Evolutionary conservation across 129 eudicot genomes (phyloP).

Genomic region (Chrysanthemum seticuspe): DNA sequence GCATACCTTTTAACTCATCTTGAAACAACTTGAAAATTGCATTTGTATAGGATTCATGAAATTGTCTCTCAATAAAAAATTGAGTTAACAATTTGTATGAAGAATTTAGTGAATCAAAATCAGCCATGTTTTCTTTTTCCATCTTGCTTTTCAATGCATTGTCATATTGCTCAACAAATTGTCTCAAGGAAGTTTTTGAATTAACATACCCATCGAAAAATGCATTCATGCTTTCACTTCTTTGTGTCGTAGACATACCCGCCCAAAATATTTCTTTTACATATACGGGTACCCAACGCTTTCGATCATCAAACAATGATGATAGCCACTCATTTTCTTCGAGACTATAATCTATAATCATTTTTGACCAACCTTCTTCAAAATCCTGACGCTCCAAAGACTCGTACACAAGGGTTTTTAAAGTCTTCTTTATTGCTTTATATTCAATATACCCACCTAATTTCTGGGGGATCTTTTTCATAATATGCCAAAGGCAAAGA

Average conservation of each 20-base stretch:
- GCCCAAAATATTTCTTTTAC: too few relatives aligned
- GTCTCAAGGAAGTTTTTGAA: too few relatives aligned
- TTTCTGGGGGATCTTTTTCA: background rate
- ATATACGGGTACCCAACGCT: background rate
- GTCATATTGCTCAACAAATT: background rate
- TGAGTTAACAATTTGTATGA: background rate
- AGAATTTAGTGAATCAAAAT: background rate
- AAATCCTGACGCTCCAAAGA: background rate
- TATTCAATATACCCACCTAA: background rate
- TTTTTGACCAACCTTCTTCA: too few relatives aligned
- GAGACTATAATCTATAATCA: too few relatives aligned
- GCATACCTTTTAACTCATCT: background rate
- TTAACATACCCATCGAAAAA: too few relatives aligned
- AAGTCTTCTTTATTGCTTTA: background rate
- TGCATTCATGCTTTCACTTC: too few relatives aligned
- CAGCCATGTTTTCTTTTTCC: background rate
- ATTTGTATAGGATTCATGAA: background rate
- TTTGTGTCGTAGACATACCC: too few relatives aligned
- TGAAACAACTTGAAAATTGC: background rate
- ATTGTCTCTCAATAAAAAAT: background rate
- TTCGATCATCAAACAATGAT: background rate
- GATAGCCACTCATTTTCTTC: too few relatives aligned
- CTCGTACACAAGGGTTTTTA: background rate
- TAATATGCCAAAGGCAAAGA: too few relatives aligned
- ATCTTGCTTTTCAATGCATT: conserved; percentile 1